Base-by-base conservation (phyloP, 2,329 filamentous ascomycete species). In the Lasiodiplodia citricola region DNA sequence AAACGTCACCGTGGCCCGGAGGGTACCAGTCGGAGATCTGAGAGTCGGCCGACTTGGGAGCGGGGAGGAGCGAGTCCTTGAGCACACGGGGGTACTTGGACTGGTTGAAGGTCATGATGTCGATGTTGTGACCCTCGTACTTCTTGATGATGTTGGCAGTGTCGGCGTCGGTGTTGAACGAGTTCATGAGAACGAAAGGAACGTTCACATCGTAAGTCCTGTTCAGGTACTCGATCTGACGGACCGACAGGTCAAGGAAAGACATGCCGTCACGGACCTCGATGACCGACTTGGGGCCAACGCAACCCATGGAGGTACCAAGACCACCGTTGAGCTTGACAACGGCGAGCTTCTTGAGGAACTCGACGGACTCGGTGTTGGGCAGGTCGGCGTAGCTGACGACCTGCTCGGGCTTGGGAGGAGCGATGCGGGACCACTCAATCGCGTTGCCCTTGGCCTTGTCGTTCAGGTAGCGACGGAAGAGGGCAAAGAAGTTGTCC, bases 241-340 rank as follows among this genome's bases (percentile, higher is more conserved):
- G 93, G 76, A 99, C 96, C 23, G 96, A 98, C 77, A 99, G 88
- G 84, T 99, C 96, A 74, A 99, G 88, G 91, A 99, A 99, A 76
- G 96, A 99, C 96, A 98, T 99, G 89, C 96, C 96, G 77, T 99
- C 96, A 83, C 96, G 94, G 80, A 99, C 96, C 83, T 99, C 96
- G 76, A 99, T 99, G 79, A 99, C 96, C 57, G 96, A 99, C 88
- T 99, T 99, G 83, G 96, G 96, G 72, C 96, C 96, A 76, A 99
- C 96, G 77, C 96, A 99, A 79, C 96, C 96, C 96, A 99, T 99
- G 68, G 96, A 99, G 75, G 96, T 99, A 88, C 96, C 96, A 63
- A 99, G 91, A 86, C 96, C 96, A 87, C 96, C 96, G 79, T 99
- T 99, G 79, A 99, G 92, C 91, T 99, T 99, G 81, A 99, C 90